These are phyloP conservation scores for Candida parachauliodes DNA, from an alignment of 805 yeast species.

Conservation along the genomic window DNA sequence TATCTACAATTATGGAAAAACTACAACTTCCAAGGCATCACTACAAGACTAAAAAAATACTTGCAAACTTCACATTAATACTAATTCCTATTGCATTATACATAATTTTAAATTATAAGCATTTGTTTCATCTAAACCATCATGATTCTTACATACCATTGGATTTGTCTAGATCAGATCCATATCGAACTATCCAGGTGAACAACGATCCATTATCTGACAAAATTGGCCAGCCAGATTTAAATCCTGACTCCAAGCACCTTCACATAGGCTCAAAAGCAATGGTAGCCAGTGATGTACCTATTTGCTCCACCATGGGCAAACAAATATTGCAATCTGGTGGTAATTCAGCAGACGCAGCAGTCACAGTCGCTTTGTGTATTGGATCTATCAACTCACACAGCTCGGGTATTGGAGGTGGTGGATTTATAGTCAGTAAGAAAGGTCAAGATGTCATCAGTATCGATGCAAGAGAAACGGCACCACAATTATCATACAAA, in stretches of 20 bases:
- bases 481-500: slow-evolving; percentile 61
- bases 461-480: slow-evolving; percentile 86
- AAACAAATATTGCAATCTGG: slow-evolving; percentile 47
- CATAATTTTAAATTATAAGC: neutral
- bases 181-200: slow-evolving; percentile 5
- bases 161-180: slow-evolving; percentile 6
- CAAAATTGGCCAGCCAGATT: slow-evolving; percentile 33
- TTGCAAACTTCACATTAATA: too few species aligned
- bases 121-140: neutral
- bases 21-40: too few species aligned
- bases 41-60: too few species aligned
- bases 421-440: slow-evolving; percentile 60
- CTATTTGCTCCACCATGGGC: slow-evolving; percentile 62
- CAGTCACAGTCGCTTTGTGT: slow-evolving; percentile 83
- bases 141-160: slow-evolving; percentile 2
- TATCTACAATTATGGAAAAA: neutral
- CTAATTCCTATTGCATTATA: neutral
- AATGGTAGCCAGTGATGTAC: slow-evolving; percentile 68
- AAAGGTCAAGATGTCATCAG: slow-evolving; percentile 46
- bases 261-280: slow-evolving; percentile 44
- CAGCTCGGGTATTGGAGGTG: slow-evolving; percentile 92
- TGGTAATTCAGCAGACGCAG: slow-evolving; percentile 93
- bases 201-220: slow-evolving; percentile 16
- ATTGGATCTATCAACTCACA: slow-evolving; percentile 80
- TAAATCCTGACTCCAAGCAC: slow-evolving; percentile 38